Evolutionary conservation across 1,284 basidiomycete species (phyloP).

Genomic region (Ganoderma meredithae): DNA sequence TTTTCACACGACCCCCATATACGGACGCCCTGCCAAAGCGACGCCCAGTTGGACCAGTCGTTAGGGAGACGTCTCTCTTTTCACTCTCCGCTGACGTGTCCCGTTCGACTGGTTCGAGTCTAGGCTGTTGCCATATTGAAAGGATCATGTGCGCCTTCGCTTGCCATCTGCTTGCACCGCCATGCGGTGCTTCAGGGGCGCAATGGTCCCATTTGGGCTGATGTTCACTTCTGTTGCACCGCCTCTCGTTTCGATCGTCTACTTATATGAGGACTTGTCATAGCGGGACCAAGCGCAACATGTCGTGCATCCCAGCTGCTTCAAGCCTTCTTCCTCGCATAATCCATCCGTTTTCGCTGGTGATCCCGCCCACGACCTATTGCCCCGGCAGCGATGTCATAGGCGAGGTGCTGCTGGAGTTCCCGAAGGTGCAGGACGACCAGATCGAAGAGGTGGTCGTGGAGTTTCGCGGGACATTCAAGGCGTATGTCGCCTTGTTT

Average conservation of each 20-base stretch:
- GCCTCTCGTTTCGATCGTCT: background rate
- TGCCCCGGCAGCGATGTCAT: background rate
- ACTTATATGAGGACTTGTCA: background rate
- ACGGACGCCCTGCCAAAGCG: too few relatives aligned
- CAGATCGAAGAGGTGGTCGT: background rate
- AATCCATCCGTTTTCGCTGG: background rate
- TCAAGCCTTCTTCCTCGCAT: background rate
- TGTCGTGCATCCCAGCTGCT: background rate
- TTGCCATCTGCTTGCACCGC: background rate
- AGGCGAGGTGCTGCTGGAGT: background rate
- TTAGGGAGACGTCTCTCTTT: too few relatives aligned
- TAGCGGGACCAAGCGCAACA: background rate
- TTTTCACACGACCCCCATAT: too few relatives aligned
- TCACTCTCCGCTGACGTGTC: too few relatives aligned
- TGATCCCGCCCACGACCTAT: background rate
- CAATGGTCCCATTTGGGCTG: too few relatives aligned
- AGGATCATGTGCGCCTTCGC: too few relatives aligned
- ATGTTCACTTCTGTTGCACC: background rate
- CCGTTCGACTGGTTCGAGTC: too few relatives aligned
- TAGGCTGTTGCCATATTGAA: too few relatives aligned
- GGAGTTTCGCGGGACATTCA: background rate
- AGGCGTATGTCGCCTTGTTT: background rate
- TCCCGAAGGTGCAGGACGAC: background rate
- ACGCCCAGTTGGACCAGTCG: too few relatives aligned
- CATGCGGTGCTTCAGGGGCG: background rate